These are phyloP conservation scores for Pseudocercospora pini-densiflorae DNA, from an alignment of 2,329 filamentous ascomycete genomes.

Conservation along the genomic window DNA sequence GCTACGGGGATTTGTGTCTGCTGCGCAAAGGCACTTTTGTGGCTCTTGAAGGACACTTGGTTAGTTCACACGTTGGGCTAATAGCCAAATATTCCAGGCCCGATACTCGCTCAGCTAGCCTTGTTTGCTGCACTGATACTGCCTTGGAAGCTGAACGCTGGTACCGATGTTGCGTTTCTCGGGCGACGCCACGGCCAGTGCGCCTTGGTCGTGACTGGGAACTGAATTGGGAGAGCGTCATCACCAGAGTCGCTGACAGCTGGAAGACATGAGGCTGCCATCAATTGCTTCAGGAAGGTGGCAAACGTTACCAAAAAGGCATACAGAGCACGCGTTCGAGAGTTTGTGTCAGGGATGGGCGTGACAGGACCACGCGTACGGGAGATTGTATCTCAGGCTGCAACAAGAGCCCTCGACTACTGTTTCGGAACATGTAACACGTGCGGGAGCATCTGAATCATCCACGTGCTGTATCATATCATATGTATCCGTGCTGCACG, in stretches of 20 bases:
- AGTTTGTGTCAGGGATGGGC: conserved; percentile 2
- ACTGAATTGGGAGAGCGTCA: neutral
- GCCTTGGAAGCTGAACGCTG: neutral
- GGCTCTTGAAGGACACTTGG: neutral
- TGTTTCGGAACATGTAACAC: conserved; percentile 1
- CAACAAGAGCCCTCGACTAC: neutral
- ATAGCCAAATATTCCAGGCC: neutral
- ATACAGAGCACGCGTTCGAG: neutral
- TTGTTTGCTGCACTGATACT: neutral
- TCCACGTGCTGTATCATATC: neutral
- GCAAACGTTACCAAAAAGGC: neutral
- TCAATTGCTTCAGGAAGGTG: neutral
- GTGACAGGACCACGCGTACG: conserved; percentile 1
- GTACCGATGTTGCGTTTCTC: neutral
- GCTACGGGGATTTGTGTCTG: neutral
- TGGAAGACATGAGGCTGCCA: neutral
- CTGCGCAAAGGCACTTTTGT: neutral
- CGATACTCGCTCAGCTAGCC: neutral
- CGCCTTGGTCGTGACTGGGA: neutral
- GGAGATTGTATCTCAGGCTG: neutral
- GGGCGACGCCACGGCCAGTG: neutral
- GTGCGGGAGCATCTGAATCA: neutral
- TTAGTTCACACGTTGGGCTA: neutral
- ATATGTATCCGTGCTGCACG: neutral
- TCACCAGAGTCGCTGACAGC: neutral